Percentiles rank a stretch among this genome's conserved stretches.
Evolutionary conservation across 805 yeast genomes (phyloP).

Genomic region (Maudiozyma saulgeensis): DNA sequence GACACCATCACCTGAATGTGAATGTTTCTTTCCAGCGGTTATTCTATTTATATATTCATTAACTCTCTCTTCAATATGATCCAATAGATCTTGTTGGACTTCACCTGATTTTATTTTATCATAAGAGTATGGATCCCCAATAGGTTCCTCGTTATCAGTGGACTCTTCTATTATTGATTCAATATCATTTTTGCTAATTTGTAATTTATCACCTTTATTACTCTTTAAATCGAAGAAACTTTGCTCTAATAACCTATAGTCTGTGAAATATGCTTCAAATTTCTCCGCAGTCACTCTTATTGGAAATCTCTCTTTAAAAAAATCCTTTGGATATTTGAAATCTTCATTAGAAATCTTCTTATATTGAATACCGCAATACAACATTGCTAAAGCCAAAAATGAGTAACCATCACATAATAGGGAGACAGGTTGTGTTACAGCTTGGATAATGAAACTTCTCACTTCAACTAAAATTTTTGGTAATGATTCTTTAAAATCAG

Average conservation of each 20-base stretch:
- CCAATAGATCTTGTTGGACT: conserved; percentile 23
- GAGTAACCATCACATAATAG: conserved; percentile 27
- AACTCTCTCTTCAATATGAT: conserved; percentile 21
- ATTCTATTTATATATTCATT: conserved; percentile 17
- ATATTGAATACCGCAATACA: conserved; percentile 27
- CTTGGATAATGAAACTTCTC: conserved; percentile 28
- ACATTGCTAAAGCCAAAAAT: conserved; percentile 22
- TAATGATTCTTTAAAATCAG: conserved; percentile 20
- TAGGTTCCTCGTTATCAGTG: not conserved
- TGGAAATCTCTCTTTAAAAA: conserved; percentile 25
- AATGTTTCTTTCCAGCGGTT: conserved; percentile 16
- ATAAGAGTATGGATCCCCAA: conserved; percentile 16
- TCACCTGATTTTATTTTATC: conserved; percentile 21
- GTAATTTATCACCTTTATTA: conserved; percentile 25
- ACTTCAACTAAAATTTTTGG: conserved; percentile 28
- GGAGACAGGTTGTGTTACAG: conserved; percentile 30
- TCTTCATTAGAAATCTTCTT: conserved; percentile 17
- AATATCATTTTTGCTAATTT: conserved; percentile 18
- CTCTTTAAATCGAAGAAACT: conserved; percentile 29
- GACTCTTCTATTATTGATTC: conserved; percentile 20
- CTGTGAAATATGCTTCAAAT: conserved; percentile 21
- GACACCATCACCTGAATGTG: conserved; percentile 1
- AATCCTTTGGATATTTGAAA: conserved; percentile 25
- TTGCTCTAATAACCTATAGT: conserved; percentile 25
- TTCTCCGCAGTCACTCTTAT: conserved; percentile 12